These are phyloP conservation scores for Stereocaulon alpinum DNA, from an alignment of 495 filamentous ascomycete genomes.

Conservation along the genomic window DNA sequence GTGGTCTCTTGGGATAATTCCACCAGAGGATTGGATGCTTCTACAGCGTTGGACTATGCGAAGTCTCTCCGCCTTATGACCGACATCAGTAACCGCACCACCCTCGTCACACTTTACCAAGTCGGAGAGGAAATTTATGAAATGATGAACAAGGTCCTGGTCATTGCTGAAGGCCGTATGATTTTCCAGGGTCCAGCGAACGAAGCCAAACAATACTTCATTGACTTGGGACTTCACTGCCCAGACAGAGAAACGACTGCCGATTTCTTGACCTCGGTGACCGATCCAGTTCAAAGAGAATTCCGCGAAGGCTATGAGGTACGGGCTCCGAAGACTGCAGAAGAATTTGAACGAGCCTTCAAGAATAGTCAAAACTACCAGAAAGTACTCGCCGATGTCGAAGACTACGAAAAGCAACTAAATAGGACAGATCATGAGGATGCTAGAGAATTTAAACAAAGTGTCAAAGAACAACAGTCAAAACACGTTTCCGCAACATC, in stretches of 20 bases:
- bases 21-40: slow-evolving; percentile 70
- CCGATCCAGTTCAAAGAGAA: slow-evolving; percentile 59
- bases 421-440: slow-evolving; percentile 50
- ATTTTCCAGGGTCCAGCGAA: slow-evolving; percentile 54
- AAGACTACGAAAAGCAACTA: slow-evolving; percentile 49
- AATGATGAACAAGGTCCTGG: slow-evolving; percentile 65
- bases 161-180: slow-evolving; percentile 56
- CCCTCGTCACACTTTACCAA: slow-evolving; percentile 76
- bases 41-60: slow-evolving; percentile 70
- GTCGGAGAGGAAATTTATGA: slow-evolving; percentile 76
- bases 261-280: slow-evolving; percentile 66
- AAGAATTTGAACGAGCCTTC: slow-evolving; percentile 55
- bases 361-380: slow-evolving; percentile 42
- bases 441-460: slow-evolving; percentile 57
- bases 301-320: slow-evolving; percentile 55
- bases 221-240: slow-evolving; percentile 57
- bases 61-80: slow-evolving; percentile 73
- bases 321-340: slow-evolving; percentile 49
- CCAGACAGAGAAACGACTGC: slow-evolving; percentile 60
- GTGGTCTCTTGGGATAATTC: slow-evolving; percentile 66
- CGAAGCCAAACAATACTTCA: slow-evolving; percentile 58
- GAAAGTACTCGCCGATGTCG: slow-evolving; percentile 44
- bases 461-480: slow-evolving; percentile 57
- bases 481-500: slow-evolving; percentile 59
- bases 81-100: slow-evolving; percentile 68